Conservation (phyloP, 1,139 yeast genomes). For the Entelexis paramagnoliae region DNA sequence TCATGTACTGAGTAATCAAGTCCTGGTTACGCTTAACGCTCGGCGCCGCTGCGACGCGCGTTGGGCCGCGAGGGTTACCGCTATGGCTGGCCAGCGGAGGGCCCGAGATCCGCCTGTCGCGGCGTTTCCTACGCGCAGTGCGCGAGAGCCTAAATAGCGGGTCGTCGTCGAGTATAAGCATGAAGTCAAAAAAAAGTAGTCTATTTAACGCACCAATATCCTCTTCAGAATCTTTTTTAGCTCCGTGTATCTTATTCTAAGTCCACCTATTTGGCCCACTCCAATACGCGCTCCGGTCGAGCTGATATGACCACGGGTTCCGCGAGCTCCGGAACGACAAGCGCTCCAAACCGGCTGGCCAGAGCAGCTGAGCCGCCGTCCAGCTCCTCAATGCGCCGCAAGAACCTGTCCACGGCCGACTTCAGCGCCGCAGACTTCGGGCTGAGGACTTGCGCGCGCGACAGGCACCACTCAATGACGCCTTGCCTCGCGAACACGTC, state of each 20-base stretch:
- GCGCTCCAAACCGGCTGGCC: conserved; percentile 19
- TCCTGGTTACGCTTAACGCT: no score
- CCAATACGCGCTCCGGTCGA: background rate
- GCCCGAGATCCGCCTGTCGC: no score
- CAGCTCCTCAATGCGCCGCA: conserved; percentile 19
- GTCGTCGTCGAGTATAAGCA: no score
- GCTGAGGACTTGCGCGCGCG: conserved; percentile 39
- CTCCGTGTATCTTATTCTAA: no score
- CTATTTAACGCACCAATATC: no score
- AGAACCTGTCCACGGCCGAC: conserved; percentile 12
- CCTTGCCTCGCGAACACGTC: conserved; percentile 43
- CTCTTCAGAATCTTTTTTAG: no score
- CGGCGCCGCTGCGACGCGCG: no score
- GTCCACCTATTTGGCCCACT: conserved; percentile 3
- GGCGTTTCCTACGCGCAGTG: no score
- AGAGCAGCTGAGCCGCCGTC: conserved; percentile 18
- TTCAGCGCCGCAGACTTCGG: conserved; percentile 14
- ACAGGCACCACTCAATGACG: conserved; percentile 58
- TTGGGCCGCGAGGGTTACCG: no score
- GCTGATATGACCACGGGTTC: conserved; percentile 11
- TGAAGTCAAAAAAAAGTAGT: no score
- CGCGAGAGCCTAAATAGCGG: no score
- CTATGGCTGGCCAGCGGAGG: no score
- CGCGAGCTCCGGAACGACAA: conserved; percentile 12
- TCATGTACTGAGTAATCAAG: background rate